phyloP scores from a whole-genome alignment of 306 rosid genomes.

The Gleditsia sinensis region DNA sequence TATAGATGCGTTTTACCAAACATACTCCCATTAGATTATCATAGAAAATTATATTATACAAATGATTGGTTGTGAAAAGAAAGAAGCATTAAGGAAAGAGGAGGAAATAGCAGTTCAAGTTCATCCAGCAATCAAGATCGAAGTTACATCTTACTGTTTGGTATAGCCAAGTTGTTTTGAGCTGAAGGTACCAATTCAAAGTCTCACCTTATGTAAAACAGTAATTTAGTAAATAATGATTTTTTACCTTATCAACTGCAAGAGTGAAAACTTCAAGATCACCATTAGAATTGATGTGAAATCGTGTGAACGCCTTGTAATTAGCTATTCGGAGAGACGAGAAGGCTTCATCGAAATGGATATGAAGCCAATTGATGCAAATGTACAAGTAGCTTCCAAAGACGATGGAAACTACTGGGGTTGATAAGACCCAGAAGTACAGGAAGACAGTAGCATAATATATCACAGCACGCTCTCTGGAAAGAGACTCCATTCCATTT shows the following conservation, averaged over 20 bases:
- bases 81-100: too few species aligned
- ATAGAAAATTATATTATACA: not conserved
- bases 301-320: constrained; percentile 89
- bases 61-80: not conserved
- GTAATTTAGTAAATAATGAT: not conserved
- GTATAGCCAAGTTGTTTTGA: not conserved
- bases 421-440: constrained; percentile 93
- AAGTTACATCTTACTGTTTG: not conserved
- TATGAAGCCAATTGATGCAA: constrained; percentile 93
- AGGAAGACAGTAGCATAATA: constrained; percentile 93
- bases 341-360: constrained; percentile 98
- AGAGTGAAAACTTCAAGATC: constrained; percentile 95
- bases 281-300: constrained; percentile 69
- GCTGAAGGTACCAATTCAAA: not conserved
- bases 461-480: constrained; percentile 73
- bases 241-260: constrained; percentile 87
- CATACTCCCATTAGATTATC: not conserved
- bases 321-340: constrained; percentile 95
- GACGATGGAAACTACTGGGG: constrained; percentile 91
- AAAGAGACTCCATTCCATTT: constrained; percentile 78
- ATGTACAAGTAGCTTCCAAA: constrained; percentile 92
- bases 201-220: not conserved
- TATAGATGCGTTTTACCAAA: not conserved
- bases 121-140: not conserved
- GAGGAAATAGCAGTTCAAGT: not conserved